phyloP scores from a whole-genome alignment of 345 rosid species.

The Camelina hispida region DNA sequence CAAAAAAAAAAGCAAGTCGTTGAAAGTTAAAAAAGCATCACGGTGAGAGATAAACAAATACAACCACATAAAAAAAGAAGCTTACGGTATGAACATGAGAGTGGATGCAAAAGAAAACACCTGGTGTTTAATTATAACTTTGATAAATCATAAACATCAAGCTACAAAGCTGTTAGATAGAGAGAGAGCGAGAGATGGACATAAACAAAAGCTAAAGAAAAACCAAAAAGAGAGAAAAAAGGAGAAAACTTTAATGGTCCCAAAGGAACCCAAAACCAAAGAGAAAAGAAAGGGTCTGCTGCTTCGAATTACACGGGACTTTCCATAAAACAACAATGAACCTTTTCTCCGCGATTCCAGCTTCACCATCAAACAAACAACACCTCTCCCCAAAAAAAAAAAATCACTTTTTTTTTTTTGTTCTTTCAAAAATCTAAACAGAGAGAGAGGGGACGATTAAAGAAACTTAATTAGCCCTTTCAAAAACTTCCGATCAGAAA shows the following conservation, averaged over 20 bases:
- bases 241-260: constrained; percentile 30
- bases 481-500: constrained; percentile 16
- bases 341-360: constrained; percentile 39
- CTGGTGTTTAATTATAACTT: constrained; percentile 13
- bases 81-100: constrained; percentile 31
- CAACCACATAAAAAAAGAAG: background rate
- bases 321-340: constrained; percentile 36
- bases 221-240: constrained; percentile 29
- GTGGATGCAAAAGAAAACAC: constrained; percentile 16
- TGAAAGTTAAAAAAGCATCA: constrained; percentile 30
- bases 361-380: constrained; percentile 29
- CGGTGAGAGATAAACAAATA: background rate
- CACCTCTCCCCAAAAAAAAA: background rate
- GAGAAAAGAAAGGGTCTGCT: constrained; percentile 32
- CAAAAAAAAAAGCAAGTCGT: constrained; percentile 30
- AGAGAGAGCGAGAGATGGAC: constrained; percentile 17
- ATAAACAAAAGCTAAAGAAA: constrained; percentile 13
- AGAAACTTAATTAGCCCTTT: background rate
- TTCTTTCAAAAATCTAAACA: constrained; percentile 10
- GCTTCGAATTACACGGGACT: constrained; percentile 39
- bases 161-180: constrained; percentile 16
- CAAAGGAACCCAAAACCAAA: background rate
- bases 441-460: constrained; percentile 1
- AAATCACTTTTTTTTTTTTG: constrained; percentile 9
- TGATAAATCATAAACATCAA: constrained; percentile 27